These are phyloP conservation scores for Rhytidiadelphus loreus DNA, from an alignment of 225 moss, liverwort and hornwort genomes.

Conservation along the genomic window DNA sequence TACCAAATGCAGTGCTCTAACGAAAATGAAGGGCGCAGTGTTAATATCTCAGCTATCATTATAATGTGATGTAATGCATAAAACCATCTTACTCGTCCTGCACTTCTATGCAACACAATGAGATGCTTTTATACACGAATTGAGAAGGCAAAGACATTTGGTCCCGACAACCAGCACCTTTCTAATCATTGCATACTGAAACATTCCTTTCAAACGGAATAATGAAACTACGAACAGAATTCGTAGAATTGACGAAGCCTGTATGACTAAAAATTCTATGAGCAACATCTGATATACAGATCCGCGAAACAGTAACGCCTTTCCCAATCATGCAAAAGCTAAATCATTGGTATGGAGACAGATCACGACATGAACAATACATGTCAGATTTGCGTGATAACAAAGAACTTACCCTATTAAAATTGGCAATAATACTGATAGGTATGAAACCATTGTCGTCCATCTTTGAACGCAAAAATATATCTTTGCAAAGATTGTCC, in stretches of 20 bases:
- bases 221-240: background rate
- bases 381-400: background rate
- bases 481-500: constrained; percentile 96
- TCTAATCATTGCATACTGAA: background rate
- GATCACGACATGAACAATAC: background rate
- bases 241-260: background rate
- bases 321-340: background rate
- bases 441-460: constrained; percentile 85
- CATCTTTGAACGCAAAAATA: constrained; percentile 96
- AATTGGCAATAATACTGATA: constrained; percentile 73
- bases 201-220: background rate
- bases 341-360: background rate
- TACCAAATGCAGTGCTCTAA: background rate
- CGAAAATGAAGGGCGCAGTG: background rate
- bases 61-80: background rate
- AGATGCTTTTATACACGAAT: background rate
- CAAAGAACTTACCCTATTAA: constrained; percentile 69
- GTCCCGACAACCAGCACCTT: background rate
- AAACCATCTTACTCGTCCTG: constrained; percentile 8
- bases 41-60: background rate
- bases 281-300: background rate
- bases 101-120: constrained; percentile 7
- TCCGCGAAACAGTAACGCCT: background rate
- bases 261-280: background rate
- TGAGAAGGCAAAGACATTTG: background rate